Evolutionary conservation across 768 basidiomycete genomes (phyloP).

Genomic region (Mycena galopus): DNA sequence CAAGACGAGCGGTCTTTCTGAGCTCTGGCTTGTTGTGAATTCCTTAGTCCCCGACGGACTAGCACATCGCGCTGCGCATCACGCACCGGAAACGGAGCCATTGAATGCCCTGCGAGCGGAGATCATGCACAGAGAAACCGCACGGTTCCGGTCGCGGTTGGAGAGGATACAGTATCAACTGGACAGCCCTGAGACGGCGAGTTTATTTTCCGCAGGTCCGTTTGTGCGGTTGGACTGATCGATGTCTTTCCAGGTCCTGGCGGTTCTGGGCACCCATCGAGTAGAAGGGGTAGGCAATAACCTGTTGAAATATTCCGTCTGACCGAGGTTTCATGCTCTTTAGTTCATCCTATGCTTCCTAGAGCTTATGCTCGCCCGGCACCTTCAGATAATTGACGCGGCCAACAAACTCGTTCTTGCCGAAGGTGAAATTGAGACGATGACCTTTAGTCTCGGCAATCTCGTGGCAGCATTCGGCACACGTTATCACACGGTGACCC

Average conservation of each 20-base stretch:
- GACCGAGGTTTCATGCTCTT: background rate
- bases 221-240: background rate
- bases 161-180: constrained; percentile 32
- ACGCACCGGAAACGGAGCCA: constrained; percentile 17
- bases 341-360: constrained; percentile 38
- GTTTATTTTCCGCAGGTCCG: background rate
- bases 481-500: constrained; percentile 33
- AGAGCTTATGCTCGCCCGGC: constrained; percentile 37
- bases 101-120: constrained; percentile 22
- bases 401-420: constrained; percentile 33
- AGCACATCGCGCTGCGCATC: constrained; percentile 5
- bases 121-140: constrained; percentile 29
- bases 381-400: constrained; percentile 36
- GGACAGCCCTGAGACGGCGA: constrained; percentile 31
- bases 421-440: constrained; percentile 36
- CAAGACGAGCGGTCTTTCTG: constrained; percentile 33
- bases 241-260: constrained; percentile 8
- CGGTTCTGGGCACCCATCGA: constrained; percentile 29
- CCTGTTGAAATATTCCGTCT: background rate
- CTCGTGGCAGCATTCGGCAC: constrained; percentile 37
- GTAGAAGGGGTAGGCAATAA: constrained; percentile 25
- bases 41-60: constrained; percentile 17
- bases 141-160: constrained; percentile 14
- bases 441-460: constrained; percentile 38
- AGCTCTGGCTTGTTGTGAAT: constrained; percentile 35